phyloP scores from a whole-genome alignment of 192 early-diverging fungal species.

The Podila clonocystis region DNA sequence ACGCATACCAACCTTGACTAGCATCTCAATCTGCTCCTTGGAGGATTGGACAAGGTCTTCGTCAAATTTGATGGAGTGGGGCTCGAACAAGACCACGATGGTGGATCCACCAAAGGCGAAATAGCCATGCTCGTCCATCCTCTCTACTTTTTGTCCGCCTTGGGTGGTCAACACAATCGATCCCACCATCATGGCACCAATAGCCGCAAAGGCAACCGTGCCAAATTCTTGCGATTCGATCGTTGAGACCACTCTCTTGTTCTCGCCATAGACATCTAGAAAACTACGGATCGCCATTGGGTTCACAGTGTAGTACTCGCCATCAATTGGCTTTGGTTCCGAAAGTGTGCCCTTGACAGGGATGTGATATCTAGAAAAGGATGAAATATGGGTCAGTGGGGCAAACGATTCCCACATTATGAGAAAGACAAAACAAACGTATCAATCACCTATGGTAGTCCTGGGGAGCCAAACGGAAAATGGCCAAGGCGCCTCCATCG shows the following conservation, averaged over 20 bases:
- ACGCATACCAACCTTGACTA: slow-evolving; percentile 58
- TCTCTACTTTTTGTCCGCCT: slow-evolving; percentile 47
- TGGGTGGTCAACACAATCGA: slow-evolving; percentile 72
- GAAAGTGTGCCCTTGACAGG: slow-evolving; percentile 76
- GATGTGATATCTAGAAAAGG: slow-evolving; percentile 56
- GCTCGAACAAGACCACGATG: slow-evolving; percentile 73
- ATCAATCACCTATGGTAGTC: slow-evolving; percentile 80
- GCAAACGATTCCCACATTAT: background rate
- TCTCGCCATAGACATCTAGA: slow-evolving; percentile 85
- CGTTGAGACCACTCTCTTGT: slow-evolving; percentile 71
- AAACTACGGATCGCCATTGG: slow-evolving; percentile 79
- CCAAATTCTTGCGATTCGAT: slow-evolving; percentile 76
- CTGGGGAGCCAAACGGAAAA: slow-evolving; percentile 85
- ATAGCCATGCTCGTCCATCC: slow-evolving; percentile 84
- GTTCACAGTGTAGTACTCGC: slow-evolving; percentile 85
- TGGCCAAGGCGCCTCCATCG: slow-evolving; percentile 70
- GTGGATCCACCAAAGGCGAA: slow-evolving; percentile 89
- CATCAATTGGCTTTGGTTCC: slow-evolving; percentile 60
- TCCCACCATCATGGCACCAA: slow-evolving; percentile 91
- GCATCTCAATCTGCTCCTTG: slow-evolving; percentile 72
- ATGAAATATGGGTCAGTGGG: background rate
- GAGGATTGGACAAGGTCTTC: slow-evolving; percentile 74
- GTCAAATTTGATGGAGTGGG: slow-evolving; percentile 70
- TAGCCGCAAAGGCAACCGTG: slow-evolving; percentile 70
- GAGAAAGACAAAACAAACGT: background rate